Conservation (phyloP, 2,329 filamentous ascomycete species). For the Nothomitra cinnamomea region DNA sequence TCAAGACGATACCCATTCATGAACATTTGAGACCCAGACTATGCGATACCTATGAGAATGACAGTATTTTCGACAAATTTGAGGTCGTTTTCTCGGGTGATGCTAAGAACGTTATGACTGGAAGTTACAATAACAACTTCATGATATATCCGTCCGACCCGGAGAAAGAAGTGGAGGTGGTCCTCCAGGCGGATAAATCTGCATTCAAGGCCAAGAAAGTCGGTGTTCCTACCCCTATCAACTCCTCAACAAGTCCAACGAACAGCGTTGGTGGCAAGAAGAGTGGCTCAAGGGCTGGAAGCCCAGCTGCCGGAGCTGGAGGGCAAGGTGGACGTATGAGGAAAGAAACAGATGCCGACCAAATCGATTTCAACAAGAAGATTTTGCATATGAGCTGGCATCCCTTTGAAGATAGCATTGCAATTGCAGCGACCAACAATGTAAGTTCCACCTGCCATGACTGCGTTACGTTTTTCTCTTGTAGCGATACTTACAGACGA, state of each 20-base stretch:
- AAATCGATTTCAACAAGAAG: conserved; percentile 99
- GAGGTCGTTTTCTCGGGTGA: conserved; percentile 98
- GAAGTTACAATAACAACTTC: conserved; percentile 99
- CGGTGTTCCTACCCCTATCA: conserved; percentile 92
- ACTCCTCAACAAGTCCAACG: conserved; percentile 57
- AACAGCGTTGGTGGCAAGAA: conserved; percentile 61
- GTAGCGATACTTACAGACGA: background rate
- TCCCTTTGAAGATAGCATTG: conserved; percentile 98
- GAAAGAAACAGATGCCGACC: conserved; percentile 96
- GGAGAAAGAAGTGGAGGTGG: conserved; percentile 91
- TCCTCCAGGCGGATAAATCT: conserved; percentile 94
- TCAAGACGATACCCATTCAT: conserved; percentile 98
- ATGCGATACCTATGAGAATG: conserved; percentile 98
- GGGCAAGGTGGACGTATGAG: conserved; percentile 87
- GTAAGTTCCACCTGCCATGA: conserved; percentile 41
- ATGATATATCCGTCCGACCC: conserved; percentile 99
- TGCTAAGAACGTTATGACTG: conserved; percentile 98
- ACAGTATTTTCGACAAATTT: conserved; percentile 99
- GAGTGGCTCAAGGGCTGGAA: conserved; percentile 70
- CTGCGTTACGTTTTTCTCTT: background rate
- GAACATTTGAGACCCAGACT: conserved; percentile 86
- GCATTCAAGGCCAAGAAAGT: conserved; percentile 99
- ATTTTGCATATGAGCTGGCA: conserved; percentile 99
- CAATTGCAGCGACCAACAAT: conserved; percentile 98
- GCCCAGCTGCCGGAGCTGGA: conserved; percentile 53